phyloP scores from a whole-genome alignment of 163 green algal genomes.

The Chlorella variabilis region DNA sequence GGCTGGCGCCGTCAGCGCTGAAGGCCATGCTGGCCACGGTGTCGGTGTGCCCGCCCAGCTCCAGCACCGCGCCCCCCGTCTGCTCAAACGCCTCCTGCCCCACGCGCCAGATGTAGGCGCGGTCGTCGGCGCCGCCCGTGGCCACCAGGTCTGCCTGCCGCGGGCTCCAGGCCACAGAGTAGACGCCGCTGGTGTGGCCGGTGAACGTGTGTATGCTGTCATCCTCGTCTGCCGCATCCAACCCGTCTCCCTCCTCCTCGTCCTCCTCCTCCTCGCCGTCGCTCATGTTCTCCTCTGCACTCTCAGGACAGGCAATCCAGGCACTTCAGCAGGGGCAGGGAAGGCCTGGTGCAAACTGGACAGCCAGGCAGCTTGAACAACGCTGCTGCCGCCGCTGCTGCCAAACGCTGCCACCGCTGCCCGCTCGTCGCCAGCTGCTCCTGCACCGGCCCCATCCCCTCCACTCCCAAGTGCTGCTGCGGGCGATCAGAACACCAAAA shows the following conservation, averaged over 20 bases:
- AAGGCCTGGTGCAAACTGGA: background rate
- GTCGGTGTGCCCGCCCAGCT: conserved; percentile 82
- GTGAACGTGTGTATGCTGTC: conserved; percentile 72
- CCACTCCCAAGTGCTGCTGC: no score
- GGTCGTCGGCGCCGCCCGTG: conserved; percentile 82
- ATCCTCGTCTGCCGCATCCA: conserved; percentile 55
- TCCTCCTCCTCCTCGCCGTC: conserved; percentile 13
- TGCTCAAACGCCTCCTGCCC: conserved; percentile 74
- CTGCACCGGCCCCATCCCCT: no score
- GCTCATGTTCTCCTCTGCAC: conserved; percentile 43
- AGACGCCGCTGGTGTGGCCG: conserved; percentile 69
- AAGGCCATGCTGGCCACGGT: conserved; percentile 82
- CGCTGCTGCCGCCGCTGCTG: no score
- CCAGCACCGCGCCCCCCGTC: conserved; percentile 57
- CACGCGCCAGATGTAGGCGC: conserved; percentile 79
- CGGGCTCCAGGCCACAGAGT: conserved; percentile 79
- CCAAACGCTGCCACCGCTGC: no score
- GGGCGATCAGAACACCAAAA: no score
- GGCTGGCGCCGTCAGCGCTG: conserved; percentile 63
- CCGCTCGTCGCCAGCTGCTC: no score
- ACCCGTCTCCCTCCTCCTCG: conserved; percentile 23
- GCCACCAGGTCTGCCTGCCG: conserved; percentile 69
- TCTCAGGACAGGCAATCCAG: no score
- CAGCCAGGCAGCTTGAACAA: no score
- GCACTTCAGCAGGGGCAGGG: background rate